Percentiles rank a stretch among this genome's conserved stretches.
These are phyloP conservation scores for Venturia oleaginea DNA, from an alignment of 2,329 filamentous ascomycete genomes.

Conservation along the genomic window DNA sequence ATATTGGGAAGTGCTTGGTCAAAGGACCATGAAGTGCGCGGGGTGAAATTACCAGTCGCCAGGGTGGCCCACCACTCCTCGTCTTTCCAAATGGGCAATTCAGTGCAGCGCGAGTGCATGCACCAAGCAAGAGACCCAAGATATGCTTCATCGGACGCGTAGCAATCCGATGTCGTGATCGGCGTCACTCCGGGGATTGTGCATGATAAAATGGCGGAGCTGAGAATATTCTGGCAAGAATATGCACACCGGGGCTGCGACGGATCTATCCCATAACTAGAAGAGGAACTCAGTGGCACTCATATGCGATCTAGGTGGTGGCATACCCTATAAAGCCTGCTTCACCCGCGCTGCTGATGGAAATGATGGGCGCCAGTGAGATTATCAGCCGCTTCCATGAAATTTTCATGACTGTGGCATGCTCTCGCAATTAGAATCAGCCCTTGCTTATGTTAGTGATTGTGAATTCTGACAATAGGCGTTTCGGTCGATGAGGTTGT, in stretches of 20 bases:
- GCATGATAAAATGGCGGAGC: neutral
- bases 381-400: neutral
- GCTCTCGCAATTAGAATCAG: too few species aligned
- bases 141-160: constrained; percentile 18
- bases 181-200: neutral
- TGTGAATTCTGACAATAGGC: too few species aligned
- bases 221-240: neutral
- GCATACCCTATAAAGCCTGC: neutral
- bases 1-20: neutral
- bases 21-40: neutral
- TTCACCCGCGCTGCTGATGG: neutral
- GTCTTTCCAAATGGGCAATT: constrained; percentile 15
- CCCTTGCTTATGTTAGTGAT: neutral
- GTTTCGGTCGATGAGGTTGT: too few species aligned
- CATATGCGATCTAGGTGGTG: neutral
- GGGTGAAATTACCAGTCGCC: neutral
- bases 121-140: constrained; percentile 19
- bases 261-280: neutral
- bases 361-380: neutral
- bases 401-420: neutral
- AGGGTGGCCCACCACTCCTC: constrained; percentile 16
- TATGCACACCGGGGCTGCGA: neutral
- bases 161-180: constrained; percentile 14
- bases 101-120: constrained; percentile 16
- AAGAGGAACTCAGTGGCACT: neutral